Base-by-base conservation (phyloP, 768 basidiomycete species). In the Amanita pallidorosea region DNA sequence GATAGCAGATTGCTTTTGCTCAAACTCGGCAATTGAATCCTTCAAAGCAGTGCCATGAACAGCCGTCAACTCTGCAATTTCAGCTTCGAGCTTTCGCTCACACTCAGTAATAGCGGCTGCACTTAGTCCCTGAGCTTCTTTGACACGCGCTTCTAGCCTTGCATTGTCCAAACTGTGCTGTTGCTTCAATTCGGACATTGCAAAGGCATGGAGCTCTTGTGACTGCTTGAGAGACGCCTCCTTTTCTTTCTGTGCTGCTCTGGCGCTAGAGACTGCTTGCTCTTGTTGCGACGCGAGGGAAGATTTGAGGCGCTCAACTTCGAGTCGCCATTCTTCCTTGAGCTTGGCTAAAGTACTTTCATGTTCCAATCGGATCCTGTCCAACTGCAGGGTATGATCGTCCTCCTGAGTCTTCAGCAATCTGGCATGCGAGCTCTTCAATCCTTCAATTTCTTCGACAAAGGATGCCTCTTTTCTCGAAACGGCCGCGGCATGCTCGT, bases 401-500 rank as follows among this genome's bases (percentile, higher is more conserved):
- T 81, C 81, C 36, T 77, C 78, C 60, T 79, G 81, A 42, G 70
- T 69, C 18, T 74, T 67, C 38, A 84, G 59, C 15, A 68, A 60
- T 23, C 76, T 69, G 2, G 69, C 61, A 59, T 90, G 87, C 27
- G 85, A 82, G 17, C 72, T 71, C 62, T 80, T 83, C 36, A 85
- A 66, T 48, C 69, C 74, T 57, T 85, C 81, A 33, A 86, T 59
- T 61, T 89, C 81, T 49, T 83, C 81, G 1, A 70, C 60, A 52
- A 83, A 81, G 34, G 77, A 72, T 7, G 70, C 65, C 57, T 91
- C 86, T 65, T 83, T 85, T 53, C 80, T 74, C 13, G 73, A 58
- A 51, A 88, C 73, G 11, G 81, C 81, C 9, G 80, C 73, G 0
- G 75, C 67, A 56, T 91, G 85, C 57, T 86, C 87, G 15, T 84